These are phyloP conservation scores for Aspergillus indologenus DNA, from an alignment of 495 filamentous ascomycete genomes.

Conservation along the genomic window DNA sequence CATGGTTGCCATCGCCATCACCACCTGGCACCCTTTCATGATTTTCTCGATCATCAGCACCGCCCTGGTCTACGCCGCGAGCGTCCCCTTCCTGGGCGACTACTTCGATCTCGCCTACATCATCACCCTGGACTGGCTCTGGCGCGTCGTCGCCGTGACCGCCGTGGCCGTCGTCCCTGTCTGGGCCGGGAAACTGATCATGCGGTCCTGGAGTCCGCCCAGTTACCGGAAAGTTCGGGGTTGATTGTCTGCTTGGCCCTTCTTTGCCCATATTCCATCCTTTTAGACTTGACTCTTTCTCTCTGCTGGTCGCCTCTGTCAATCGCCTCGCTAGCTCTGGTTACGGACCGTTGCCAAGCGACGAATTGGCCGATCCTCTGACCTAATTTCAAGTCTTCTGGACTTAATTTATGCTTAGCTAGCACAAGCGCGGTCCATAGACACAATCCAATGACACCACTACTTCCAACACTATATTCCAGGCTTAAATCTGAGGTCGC, in stretches of 20 bases:
- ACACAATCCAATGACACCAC: no score
- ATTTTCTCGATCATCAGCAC: conserved; percentile 80
- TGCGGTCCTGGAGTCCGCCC: conserved; percentile 83
- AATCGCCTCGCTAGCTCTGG: no score
- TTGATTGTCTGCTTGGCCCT: conserved; percentile 26
- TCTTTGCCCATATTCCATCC: background rate
- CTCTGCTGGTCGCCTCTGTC: background rate
- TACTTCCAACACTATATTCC: no score
- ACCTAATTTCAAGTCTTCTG: no score
- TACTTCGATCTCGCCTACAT: conserved; percentile 90
- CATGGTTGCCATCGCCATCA: conserved; percentile 95
- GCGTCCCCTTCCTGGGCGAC: conserved; percentile 78
- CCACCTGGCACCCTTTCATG: conserved; percentile 97
- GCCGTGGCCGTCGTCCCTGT: conserved; percentile 82
- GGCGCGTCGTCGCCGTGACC: conserved; percentile 78
- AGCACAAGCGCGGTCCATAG: no score
- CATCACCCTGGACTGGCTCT: conserved; percentile 75
- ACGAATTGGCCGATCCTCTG: no score
- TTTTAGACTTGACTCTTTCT: conserved; percentile 3
- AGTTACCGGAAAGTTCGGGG: conserved; percentile 93
- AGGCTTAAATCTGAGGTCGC: no score
- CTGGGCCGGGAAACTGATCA: conserved; percentile 77
- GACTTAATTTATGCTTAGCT: no score
- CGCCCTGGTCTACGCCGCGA: conserved; percentile 70
- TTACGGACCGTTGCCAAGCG: no score